Evolutionary conservation across 345 rosid genomes (phyloP).

Genomic region (Lenwebbia sp.): DNA sequence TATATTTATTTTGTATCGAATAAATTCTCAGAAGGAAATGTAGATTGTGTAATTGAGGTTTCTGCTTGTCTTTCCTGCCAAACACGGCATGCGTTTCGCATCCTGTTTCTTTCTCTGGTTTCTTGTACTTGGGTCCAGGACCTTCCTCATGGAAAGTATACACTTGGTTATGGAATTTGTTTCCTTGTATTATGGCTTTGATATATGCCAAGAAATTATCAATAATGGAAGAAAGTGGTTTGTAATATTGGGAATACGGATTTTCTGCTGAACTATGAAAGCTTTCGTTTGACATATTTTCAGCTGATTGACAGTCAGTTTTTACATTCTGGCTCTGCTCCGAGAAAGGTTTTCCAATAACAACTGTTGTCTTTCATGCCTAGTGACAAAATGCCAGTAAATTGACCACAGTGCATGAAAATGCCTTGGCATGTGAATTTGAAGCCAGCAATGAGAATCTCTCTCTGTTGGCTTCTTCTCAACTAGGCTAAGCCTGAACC

Average conservation of each 20-base stretch:
- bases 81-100: background rate
- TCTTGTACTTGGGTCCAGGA: background rate
- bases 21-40: background rate
- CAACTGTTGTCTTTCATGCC: background rate
- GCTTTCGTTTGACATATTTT: background rate
- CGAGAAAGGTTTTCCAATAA: background rate
- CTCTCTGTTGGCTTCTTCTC: background rate
- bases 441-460: background rate
- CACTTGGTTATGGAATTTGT: background rate
- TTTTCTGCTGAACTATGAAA: background rate
- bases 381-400: background rate
- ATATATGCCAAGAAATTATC: background rate
- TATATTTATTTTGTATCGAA: background rate
- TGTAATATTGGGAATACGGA: background rate
- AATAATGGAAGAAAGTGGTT: background rate
- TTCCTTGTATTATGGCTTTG: background rate
- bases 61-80: background rate
- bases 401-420: background rate
- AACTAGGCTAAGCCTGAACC: background rate
- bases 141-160: background rate
- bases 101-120: background rate
- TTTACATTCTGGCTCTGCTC: background rate
- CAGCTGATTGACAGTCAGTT: background rate
- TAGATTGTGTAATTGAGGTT: background rate
- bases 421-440: background rate